Evolutionary conservation across 495 filamentous ascomycete species (phyloP).

Genomic region (Chaetomidium leptoderma): DNA sequence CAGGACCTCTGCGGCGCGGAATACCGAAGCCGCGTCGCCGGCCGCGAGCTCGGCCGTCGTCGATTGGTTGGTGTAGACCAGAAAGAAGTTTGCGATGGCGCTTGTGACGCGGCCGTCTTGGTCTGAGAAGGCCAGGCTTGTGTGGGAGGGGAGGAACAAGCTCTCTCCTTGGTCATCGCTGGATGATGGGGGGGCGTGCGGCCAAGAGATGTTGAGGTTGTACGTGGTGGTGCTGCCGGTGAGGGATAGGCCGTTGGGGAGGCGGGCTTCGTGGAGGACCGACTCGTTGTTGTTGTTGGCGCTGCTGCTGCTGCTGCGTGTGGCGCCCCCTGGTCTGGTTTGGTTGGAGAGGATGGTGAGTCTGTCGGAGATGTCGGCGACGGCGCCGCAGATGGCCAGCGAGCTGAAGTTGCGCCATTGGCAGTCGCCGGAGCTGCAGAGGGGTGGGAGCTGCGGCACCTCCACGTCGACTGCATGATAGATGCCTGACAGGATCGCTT

Average conservation of each 20-base stretch:
- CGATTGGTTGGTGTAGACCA: constrained; percentile 29
- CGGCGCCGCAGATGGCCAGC: constrained; percentile 42
- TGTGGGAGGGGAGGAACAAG: constrained; percentile 18
- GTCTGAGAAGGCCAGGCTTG: constrained; percentile 23
- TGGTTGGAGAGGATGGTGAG: constrained; percentile 24
- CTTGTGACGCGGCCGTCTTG: constrained; percentile 15
- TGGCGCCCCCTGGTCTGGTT: constrained; percentile 1
- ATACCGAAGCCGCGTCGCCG: background rate
- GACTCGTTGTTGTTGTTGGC: constrained; percentile 1
- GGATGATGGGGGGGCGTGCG: background rate
- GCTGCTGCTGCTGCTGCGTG: no score
- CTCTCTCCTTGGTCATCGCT: background rate
- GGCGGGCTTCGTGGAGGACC: constrained; percentile 18
- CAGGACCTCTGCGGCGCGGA: constrained; percentile 29
- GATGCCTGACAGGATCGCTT: constrained; percentile 40
- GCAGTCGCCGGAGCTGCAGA: constrained; percentile 46
- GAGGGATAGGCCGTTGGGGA: constrained; percentile 27
- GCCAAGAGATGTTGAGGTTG: constrained; percentile 27
- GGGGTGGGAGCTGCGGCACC: constrained; percentile 18
- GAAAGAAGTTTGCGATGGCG: constrained; percentile 27
- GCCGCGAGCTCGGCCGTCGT: background rate
- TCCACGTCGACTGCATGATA: constrained; percentile 30
- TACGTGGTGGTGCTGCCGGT: constrained; percentile 17
- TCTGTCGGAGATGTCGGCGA: constrained; percentile 35
- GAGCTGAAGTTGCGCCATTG: constrained; percentile 42